Evolutionary conservation across 129 eudicot genomes (phyloP).

Genomic region (Smallanthus sonchifolius): DNA sequence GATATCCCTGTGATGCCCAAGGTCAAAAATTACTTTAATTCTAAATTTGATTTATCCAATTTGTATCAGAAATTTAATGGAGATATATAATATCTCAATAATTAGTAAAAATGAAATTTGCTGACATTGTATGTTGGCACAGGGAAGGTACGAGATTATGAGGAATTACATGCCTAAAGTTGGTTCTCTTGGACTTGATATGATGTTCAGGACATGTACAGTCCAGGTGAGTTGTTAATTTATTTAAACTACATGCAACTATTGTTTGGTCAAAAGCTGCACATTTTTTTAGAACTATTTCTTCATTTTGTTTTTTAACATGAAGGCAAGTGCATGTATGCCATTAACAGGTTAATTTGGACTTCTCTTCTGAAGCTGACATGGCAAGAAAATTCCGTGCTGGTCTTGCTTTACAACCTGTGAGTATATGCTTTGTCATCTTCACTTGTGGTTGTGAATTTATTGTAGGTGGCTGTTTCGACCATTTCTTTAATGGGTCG

Average conservation of each 20-base stretch:
- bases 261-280: neutral
- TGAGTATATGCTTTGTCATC: slow-evolving; percentile 42
- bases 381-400: slow-evolving; percentile 97
- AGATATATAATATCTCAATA: neutral
- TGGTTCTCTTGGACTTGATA: slow-evolving; percentile 93
- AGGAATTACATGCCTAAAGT: slow-evolving; percentile 96
- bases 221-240: slow-evolving; percentile 58
- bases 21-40: slow-evolving; percentile 32
- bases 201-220: slow-evolving; percentile 97
- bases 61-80: neutral
- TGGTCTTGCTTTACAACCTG: slow-evolving; percentile 98
- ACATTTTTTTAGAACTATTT: neutral
- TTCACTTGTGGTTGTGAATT: slow-evolving; percentile 4
- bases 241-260: neutral
- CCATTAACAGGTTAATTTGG: slow-evolving; percentile 73
- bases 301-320: neutral
- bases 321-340: neutral
- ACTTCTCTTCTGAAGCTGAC: slow-evolving; percentile 93
- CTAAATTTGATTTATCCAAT: neutral
- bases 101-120: neutral
- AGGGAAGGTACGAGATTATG: slow-evolving; percentile 94
- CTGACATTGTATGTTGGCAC: slow-evolving; percentile 39
- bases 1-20: slow-evolving; percentile 98
- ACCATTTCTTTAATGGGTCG: neutral
- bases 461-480: neutral